Evolutionary conservation across 2,329 filamentous ascomycete genomes (phyloP).

Genomic region (Fusarium camptoceras): DNA sequence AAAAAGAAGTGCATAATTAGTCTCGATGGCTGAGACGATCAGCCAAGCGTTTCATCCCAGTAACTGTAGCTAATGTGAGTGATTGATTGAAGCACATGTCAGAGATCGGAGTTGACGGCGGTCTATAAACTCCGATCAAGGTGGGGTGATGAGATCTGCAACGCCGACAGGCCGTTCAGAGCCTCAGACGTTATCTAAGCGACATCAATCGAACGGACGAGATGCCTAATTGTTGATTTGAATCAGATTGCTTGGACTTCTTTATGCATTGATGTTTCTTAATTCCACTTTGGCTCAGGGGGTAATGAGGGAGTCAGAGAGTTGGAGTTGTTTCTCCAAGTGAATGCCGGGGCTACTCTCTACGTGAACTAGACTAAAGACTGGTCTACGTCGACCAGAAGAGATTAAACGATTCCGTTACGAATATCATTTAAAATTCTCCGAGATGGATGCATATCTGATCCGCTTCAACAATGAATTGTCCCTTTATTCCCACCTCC

Average conservation of each 20-base stretch:
- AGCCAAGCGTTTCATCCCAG: background rate
- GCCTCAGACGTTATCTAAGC: background rate
- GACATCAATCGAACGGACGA: background rate
- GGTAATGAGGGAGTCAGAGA: background rate
- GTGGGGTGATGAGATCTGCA: background rate
- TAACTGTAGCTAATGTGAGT: background rate
- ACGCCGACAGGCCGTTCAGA: background rate
- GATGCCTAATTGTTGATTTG: background rate
- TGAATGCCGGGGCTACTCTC: no score
- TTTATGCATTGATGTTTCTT: background rate
- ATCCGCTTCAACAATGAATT: background rate
- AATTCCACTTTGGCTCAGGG: background rate
- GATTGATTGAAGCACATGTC: slow-evolving; percentile 24
- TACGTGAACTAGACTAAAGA: background rate
- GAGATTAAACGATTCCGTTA: background rate
- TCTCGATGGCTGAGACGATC: background rate
- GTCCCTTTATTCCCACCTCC: background rate
- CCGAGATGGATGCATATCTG: background rate
- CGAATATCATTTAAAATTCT: no score
- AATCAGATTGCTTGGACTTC: background rate
- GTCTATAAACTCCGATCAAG: slow-evolving; percentile 1
- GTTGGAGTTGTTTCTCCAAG: background rate
- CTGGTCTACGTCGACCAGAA: background rate
- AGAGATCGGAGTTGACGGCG: slow-evolving; percentile 1
- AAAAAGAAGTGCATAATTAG: background rate